phyloP scores from a whole-genome alignment of 345 rosid genomes.

The Geranium rotundifolium region DNA sequence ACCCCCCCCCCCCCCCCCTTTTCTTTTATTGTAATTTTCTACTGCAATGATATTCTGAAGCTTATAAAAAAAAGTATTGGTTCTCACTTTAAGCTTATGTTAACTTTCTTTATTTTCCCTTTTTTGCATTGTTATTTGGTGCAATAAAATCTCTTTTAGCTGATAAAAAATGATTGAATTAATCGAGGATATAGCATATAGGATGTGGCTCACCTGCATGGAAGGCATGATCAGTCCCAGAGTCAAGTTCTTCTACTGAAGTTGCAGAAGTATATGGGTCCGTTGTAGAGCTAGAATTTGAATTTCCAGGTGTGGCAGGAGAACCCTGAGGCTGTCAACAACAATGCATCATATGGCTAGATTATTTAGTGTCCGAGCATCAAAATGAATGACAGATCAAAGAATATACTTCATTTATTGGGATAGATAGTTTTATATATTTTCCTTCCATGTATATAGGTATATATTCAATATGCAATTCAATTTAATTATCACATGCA shows the following conservation, averaged over 20 bases:
- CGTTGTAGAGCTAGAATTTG: conserved; percentile 67
- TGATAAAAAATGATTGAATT: background rate
- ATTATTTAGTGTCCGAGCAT: background rate
- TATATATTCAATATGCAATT: no score
- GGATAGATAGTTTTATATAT: background rate
- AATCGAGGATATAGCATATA: conserved; percentile 12
- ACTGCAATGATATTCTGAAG: no score
- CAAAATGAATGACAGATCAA: background rate
- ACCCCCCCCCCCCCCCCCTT: no score
- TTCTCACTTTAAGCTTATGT: no score
- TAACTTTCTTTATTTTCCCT: no score
- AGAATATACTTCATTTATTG: background rate
- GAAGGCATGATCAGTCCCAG: conserved; percentile 32
- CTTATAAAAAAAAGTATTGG: no score
- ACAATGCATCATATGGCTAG: conserved; percentile 12
- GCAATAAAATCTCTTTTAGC: no score
- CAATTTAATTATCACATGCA: no score
- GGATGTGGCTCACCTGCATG: conserved; percentile 22
- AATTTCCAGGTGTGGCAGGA: conserved; percentile 67
- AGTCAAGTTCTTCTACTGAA: conserved; percentile 52
- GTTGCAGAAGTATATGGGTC: conserved; percentile 42
- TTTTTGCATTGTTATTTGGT: no score
- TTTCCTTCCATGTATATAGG: background rate
- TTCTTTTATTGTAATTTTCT: no score
- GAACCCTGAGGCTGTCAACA: conserved; percentile 46